These are phyloP conservation scores for Lodderomyces elongisporus DNA, from an alignment of 1,139 yeast species.

Conservation along the genomic window DNA sequence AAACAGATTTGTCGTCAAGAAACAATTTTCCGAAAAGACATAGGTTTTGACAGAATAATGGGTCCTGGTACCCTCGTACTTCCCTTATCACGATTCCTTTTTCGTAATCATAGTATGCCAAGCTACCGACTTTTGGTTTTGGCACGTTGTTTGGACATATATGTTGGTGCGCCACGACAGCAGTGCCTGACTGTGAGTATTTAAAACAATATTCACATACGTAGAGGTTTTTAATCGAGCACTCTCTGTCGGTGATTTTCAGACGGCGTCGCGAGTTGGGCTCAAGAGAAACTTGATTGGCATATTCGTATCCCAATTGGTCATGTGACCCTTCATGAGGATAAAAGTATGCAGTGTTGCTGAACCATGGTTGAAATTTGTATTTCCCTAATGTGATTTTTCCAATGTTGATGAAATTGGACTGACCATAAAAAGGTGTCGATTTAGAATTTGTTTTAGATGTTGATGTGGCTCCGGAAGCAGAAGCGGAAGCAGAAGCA, in stretches of 20 bases:
- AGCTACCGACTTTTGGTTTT: constrained; percentile 50
- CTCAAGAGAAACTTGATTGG: constrained; percentile 18
- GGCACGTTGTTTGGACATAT: constrained; percentile 40
- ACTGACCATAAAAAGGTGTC: constrained; percentile 52
- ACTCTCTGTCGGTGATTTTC: constrained; percentile 6
- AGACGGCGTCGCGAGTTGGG: constrained; percentile 13
- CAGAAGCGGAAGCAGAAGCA: no score
- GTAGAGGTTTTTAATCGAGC: constrained; percentile 45
- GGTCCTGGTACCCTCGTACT: constrained; percentile 59
- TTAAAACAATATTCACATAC: constrained; percentile 85
- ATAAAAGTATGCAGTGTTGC: constrained; percentile 69
- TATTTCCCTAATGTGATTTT: constrained; percentile 60
- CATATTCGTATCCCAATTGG: constrained; percentile 26
- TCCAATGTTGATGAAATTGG: constrained; percentile 57
- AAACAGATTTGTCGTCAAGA: constrained; percentile 86
- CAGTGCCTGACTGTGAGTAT: constrained; percentile 45
- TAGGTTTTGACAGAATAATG: constrained; percentile 72
- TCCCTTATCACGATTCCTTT: constrained; percentile 49
- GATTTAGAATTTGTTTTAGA: constrained; percentile 4
- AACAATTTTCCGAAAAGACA: constrained; percentile 83
- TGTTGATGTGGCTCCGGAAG: background rate
- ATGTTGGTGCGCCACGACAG: constrained; percentile 39
- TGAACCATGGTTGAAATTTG: constrained; percentile 78
- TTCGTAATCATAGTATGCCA: constrained; percentile 60
- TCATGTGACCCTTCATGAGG: constrained; percentile 21